Evolutionary conservation across 2,329 filamentous ascomycete genomes (phyloP).

Genomic region (Colletotrichum somersetense): DNA sequence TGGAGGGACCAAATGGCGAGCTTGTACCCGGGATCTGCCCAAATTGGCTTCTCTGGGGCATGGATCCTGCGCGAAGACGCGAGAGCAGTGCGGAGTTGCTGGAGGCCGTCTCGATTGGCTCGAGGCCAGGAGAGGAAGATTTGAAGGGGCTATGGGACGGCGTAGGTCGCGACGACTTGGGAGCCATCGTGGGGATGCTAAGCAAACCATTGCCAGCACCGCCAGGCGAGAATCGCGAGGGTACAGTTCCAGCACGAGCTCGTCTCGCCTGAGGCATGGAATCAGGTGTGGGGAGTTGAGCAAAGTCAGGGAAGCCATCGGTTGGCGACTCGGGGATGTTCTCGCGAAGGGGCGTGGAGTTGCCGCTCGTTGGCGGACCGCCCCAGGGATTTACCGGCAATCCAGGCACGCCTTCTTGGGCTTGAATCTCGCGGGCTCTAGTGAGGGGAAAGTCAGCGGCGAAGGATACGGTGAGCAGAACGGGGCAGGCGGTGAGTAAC

Average conservation of each 20-base stretch:
- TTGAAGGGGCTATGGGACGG: conserved; percentile 91
- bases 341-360: conserved; percentile 95
- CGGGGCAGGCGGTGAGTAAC: conserved; percentile 50
- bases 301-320: conserved; percentile 94
- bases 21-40: conserved; percentile 62
- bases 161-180: conserved; percentile 86
- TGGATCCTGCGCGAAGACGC: conserved; percentile 89
- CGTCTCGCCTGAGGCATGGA: conserved; percentile 78
- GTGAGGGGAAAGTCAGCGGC: conserved; percentile 38
- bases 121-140: conserved; percentile 69
- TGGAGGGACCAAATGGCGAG: conserved; percentile 86
- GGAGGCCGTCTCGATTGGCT: conserved; percentile 59
- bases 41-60: conserved; percentile 88
- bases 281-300: conserved; percentile 76
- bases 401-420: conserved; percentile 86
- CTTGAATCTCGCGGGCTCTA: conserved; percentile 96
- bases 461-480: neutral
- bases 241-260: conserved; percentile 93
- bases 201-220: conserved; percentile 72
- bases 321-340: conserved; percentile 97
- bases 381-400: conserved; percentile 84
- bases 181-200: conserved; percentile 68
- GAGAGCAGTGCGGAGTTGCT: conserved; percentile 82
- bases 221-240: conserved; percentile 89
- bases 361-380: conserved; percentile 94